phyloP scores from a whole-genome alignment of 345 rosid genomes.

The Citrus maxima region DNA sequence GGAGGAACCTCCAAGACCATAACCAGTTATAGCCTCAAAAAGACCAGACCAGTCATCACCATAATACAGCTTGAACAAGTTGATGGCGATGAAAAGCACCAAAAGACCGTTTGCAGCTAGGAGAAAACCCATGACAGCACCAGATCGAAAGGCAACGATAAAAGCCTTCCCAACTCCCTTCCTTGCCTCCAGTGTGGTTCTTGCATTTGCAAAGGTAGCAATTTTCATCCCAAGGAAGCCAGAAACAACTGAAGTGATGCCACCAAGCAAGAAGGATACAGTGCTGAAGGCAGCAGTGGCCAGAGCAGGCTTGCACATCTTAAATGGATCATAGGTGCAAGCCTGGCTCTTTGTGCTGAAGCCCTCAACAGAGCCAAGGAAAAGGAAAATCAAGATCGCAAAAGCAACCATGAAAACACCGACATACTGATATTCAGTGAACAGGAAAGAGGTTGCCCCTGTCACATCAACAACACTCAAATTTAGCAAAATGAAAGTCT shows the following conservation, averaged over 20 bases:
- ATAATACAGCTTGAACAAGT: constrained; percentile 66
- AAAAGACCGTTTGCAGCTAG: constrained; percentile 79
- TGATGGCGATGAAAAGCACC: constrained; percentile 67
- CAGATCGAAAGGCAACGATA: constrained; percentile 68
- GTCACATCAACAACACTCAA: constrained; percentile 12
- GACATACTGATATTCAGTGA: constrained; percentile 58
- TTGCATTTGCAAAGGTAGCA: constrained; percentile 87
- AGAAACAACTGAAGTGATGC: constrained; percentile 68
- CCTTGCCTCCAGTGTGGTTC: constrained; percentile 86
- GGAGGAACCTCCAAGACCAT: constrained; percentile 88
- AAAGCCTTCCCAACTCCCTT: constrained; percentile 92
- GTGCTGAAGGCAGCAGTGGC: constrained; percentile 87
- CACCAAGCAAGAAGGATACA: constrained; percentile 70
- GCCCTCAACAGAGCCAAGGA: constrained; percentile 73
- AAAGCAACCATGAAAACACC: constrained; percentile 59
- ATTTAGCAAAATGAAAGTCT: too few species aligned
- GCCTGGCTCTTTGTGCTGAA: constrained; percentile 66
- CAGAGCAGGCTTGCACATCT: constrained; percentile 76
- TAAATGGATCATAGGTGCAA: constrained; percentile 56
- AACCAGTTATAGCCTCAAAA: constrained; percentile 81
- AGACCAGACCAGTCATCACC: constrained; percentile 84
- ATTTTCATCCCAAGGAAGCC: constrained; percentile 96
- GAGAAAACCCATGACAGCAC: constrained; percentile 86
- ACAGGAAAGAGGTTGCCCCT: constrained; percentile 71
- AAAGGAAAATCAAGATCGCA: constrained; percentile 52